These are phyloP conservation scores for Yamadazyma oceani DNA, from an alignment of 1,139 yeast species.

Conservation along the genomic window DNA sequence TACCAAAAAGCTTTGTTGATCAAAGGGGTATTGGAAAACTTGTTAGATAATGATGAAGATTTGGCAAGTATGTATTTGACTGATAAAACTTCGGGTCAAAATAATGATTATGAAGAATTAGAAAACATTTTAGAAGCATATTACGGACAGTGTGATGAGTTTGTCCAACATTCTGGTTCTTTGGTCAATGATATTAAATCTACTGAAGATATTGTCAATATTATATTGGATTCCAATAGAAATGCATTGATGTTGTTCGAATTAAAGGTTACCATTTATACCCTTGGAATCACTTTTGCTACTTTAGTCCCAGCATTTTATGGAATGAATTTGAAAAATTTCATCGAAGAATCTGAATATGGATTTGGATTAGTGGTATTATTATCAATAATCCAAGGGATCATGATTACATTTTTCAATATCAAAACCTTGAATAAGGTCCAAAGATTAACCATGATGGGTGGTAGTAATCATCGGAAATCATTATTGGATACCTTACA, in stretches of 20 bases:
- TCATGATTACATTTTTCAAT: constrained; percentile 40
- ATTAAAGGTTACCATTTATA: constrained; percentile 78
- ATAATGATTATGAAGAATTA: constrained; percentile 55
- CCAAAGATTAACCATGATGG: constrained; percentile 68
- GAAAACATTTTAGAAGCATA: constrained; percentile 92
- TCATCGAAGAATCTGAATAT: constrained; percentile 70
- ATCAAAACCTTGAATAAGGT: constrained; percentile 53
- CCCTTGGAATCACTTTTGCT: constrained; percentile 82
- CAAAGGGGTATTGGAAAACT: constrained; percentile 81
- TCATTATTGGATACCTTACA: constrained; percentile 6
- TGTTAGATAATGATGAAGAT: constrained; percentile 87
- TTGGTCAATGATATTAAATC: constrained; percentile 82
- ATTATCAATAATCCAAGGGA: constrained; percentile 47
- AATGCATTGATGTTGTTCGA: constrained; percentile 91
- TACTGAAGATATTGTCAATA: constrained; percentile 95
- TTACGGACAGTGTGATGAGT: constrained; percentile 93
- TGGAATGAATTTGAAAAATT: constrained; percentile 94
- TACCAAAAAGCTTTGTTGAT: constrained; percentile 82
- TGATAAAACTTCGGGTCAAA: constrained; percentile 29
- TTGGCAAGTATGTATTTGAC: constrained; percentile 81
- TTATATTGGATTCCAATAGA: constrained; percentile 91
- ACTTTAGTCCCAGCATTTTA: constrained; percentile 64
- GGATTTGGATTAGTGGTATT: constrained; percentile 67
- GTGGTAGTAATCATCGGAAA: constrained; percentile 14
- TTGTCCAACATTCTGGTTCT: constrained; percentile 90